Base-by-base conservation (phyloP, 192 early-diverging fungal species). In the Backusella macrospora region DNA sequence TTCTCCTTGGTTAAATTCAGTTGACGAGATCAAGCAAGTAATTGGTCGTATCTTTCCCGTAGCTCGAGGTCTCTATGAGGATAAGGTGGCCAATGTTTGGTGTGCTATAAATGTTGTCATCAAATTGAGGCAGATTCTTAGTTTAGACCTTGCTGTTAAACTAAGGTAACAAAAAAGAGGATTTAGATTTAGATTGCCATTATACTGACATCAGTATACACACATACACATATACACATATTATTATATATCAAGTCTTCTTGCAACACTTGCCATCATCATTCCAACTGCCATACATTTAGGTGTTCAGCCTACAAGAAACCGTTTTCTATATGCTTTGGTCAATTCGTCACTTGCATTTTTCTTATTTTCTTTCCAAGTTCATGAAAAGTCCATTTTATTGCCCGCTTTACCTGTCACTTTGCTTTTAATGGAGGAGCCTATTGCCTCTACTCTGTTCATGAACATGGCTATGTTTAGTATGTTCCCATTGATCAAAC, bases 61-160 rank as follows among this genome's bases (percentile, higher is more conserved):
- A 8, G 88, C 90, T 14, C 90, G 98, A 37, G 98, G 98, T 0
- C 81, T 99, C 15, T 99, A 96, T 80, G 96, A 99, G 78, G 98
- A 99, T 84, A 99, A 99, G 79, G 98, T 99, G 2, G 96, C 95
- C 46, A 99, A 98, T 74, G 75, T 99, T 8, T 99, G 98, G 98
- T 99, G 98, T 76, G 93, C 96, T 0, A 47, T 96, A 3, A 96
- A 92, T 59, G 87, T 97, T 3, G 82, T 89, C 10, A 75, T 99
- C 72, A 98, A 98, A 72, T 73, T 97, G 59, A 91, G 93, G 10
- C 80, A 87, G 6, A 71, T 93, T 16, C 89, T 94, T 71, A 75
- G 80, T 16, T 70, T 90, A 26, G 76, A 87, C 39, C 44, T 83
- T 5, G 85, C 96, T 1, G 80, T 95, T 14, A 83, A 86, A 23